Conservation (phyloP, 2,329 filamentous ascomycete genomes). For the Colletotrichum orbiculare region DNA sequence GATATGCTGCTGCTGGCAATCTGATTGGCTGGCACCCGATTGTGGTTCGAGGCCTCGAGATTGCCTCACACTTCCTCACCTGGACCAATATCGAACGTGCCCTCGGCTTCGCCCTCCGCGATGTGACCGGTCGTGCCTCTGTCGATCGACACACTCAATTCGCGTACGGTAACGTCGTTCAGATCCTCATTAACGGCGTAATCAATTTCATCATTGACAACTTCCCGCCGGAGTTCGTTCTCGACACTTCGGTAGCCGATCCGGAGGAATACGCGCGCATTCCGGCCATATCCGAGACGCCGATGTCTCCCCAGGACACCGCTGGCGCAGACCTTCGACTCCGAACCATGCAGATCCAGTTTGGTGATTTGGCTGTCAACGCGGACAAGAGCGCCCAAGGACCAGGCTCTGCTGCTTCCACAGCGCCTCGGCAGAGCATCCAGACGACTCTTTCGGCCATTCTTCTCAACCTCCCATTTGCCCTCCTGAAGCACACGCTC, state of each 20-base stretch:
- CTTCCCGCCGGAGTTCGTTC: conserved; percentile 69
- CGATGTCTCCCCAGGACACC: conserved; percentile 46
- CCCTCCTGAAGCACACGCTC: conserved; percentile 72
- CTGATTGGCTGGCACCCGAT: conserved; percentile 67
- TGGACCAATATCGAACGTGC: conserved; percentile 73
- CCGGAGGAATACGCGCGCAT: conserved; percentile 53
- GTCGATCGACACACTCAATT: conserved; percentile 52
- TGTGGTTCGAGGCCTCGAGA: conserved; percentile 66
- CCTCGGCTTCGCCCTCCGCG: conserved; percentile 67
- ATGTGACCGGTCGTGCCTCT: conserved; percentile 38
- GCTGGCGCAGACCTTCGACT: conserved; percentile 57
- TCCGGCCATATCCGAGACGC: conserved; percentile 56
- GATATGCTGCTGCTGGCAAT: conserved; percentile 72
- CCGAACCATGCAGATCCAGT: conserved; percentile 73
- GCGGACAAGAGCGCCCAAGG: conserved; percentile 45
- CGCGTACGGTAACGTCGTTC: conserved; percentile 65
- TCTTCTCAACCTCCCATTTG: conserved; percentile 76
- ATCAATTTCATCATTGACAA: conserved; percentile 70
- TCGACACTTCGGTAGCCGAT: conserved; percentile 60
- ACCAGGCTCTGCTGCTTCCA: conserved; percentile 11
- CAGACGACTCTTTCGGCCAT: conserved; percentile 71
- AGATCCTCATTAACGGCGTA: conserved; percentile 64
- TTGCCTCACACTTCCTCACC: conserved; percentile 66
- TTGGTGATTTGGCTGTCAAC: conserved; percentile 70
- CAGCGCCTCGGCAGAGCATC: conserved; percentile 38